Evolutionary conservation across 2,329 filamentous ascomycete species (phyloP).

Genomic region (Fusarium brevicatenulatum): DNA sequence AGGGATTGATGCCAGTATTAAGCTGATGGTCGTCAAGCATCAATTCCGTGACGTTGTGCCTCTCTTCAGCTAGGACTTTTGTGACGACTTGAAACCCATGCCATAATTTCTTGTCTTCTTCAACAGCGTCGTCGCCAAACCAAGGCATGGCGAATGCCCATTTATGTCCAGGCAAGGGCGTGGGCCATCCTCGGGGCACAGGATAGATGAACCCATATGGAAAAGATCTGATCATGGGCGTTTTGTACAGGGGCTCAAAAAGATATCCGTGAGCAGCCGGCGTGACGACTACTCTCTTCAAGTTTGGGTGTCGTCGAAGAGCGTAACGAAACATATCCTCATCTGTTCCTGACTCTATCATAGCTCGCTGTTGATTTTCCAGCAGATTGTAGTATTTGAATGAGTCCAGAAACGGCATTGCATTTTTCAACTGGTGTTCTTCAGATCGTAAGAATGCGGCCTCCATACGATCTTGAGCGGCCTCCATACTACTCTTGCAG

Average conservation of each 20-base stretch:
- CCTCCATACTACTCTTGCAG: not conserved
- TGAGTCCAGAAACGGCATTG: not conserved
- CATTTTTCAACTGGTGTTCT: not conserved
- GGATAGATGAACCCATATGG: not conserved
- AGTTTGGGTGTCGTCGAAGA: not conserved
- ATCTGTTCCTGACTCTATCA: not conserved
- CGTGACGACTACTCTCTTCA: not conserved
- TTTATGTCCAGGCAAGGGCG: rapidly evolving
- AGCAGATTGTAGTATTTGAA: not conserved
- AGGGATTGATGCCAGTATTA: not conserved
- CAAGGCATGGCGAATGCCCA: not conserved
- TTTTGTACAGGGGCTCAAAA: not conserved
- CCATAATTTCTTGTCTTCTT: rapidly evolving
- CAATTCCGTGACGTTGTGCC: not conserved
- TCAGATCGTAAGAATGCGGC: not conserved
- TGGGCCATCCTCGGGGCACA: not conserved
- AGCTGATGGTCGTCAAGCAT: not conserved
- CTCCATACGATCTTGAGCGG: not conserved
- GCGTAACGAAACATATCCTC: not conserved
- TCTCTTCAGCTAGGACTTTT: not conserved
- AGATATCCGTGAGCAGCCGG: not conserved
- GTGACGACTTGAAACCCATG: not conserved
- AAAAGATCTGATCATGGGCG: not conserved
- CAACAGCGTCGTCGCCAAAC: not conserved
- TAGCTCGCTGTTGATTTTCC: rapidly evolving